Percentiles rank a stretch among this genome's conserved stretches.
Conservation (phyloP, 108 stramenopile species). For the Skeletonema marinoi region DNA sequence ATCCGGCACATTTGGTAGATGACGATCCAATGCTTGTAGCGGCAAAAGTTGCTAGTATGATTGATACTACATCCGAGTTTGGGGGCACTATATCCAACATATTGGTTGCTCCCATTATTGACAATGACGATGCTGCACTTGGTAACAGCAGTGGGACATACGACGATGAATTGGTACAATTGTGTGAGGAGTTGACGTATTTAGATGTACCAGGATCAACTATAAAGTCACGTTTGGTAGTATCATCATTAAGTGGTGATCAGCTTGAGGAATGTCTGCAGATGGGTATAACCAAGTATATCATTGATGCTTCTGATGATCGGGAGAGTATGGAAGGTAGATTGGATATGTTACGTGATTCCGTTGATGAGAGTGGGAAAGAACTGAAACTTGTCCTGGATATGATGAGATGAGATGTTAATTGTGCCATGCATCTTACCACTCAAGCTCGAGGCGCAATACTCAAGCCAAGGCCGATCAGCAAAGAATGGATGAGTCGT, state of each 20-base stretch:
- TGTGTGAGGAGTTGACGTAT: slow-evolving; percentile 64
- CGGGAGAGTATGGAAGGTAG: no score
- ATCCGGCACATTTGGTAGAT: slow-evolving; percentile 6
- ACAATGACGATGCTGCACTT: neutral
- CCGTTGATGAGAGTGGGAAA: no score
- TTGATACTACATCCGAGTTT: slow-evolving; percentile 15
- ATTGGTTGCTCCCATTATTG: slow-evolving; percentile 3
- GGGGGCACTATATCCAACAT: neutral
- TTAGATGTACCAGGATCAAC: slow-evolving; percentile 62
- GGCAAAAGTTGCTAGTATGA: slow-evolving; percentile 16
- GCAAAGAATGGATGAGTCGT: no score
- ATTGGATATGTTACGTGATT: no score
- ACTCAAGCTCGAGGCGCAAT: no score
- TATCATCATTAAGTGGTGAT: slow-evolving; percentile 39
- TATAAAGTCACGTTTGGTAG: slow-evolving; percentile 55
- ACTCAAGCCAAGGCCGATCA: no score
- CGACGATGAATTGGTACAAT: slow-evolving; percentile 26
- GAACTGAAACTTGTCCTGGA: no score
- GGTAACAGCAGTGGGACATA: neutral
- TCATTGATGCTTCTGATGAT: slow-evolving; percentile 18
- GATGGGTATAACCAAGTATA: slow-evolving; percentile 60
- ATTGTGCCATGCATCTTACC: no score
- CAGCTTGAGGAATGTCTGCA: slow-evolving; percentile 51
- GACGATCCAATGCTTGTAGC: slow-evolving; percentile 34
- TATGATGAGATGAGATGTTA: no score